Conservation (phyloP, 495 filamentous ascomycete genomes). For the Achaetomiella virescens region DNA sequence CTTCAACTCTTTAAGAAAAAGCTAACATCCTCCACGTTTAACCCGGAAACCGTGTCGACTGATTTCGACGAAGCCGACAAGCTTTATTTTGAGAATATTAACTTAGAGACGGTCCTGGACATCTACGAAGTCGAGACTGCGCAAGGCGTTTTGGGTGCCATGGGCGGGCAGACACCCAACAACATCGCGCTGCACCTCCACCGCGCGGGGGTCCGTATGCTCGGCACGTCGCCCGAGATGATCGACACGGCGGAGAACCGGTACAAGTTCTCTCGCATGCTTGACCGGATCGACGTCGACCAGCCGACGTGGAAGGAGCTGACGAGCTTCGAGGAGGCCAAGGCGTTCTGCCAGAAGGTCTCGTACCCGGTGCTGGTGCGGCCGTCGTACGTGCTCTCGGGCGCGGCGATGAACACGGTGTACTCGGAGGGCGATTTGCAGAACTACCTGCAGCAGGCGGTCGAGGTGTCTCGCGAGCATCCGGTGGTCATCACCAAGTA, state of each 20-base stretch:
- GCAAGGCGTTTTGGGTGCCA: slow-evolving; percentile 88
- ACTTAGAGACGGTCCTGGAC: slow-evolving; percentile 86
- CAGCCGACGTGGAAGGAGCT: slow-evolving; percentile 98
- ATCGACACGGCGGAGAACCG: slow-evolving; percentile 97
- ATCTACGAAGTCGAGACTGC: slow-evolving; percentile 89
- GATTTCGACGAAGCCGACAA: slow-evolving; percentile 96
- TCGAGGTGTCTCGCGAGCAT: slow-evolving; percentile 88
- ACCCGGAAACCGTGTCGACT: slow-evolving; percentile 90
- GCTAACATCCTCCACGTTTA: slow-evolving; percentile 42
- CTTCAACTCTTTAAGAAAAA: neutral
- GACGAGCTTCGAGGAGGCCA: slow-evolving; percentile 80
- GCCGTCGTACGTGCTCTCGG: slow-evolving; percentile 92
- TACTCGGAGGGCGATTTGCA: slow-evolving; percentile 81
- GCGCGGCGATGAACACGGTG: slow-evolving; percentile 96
- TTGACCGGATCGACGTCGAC: slow-evolving; percentile 92
- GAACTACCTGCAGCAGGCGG: slow-evolving; percentile 80
- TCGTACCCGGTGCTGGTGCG: slow-evolving; percentile 90
- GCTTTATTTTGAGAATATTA: slow-evolving; percentile 97
- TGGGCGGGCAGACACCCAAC: slow-evolving; percentile 97
- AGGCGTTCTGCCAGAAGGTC: slow-evolving; percentile 74
- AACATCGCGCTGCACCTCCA: slow-evolving; percentile 91
- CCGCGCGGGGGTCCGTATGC: slow-evolving; percentile 81
- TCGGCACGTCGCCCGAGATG: slow-evolving; percentile 97
- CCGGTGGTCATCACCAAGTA: slow-evolving; percentile 98
- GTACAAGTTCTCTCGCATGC: slow-evolving; percentile 96